Evolutionary conservation across 176 grass and related monocot species (phyloP), one percentile per base, ranked within the genome.

Genomic region (Avena atlantica): DNA sequence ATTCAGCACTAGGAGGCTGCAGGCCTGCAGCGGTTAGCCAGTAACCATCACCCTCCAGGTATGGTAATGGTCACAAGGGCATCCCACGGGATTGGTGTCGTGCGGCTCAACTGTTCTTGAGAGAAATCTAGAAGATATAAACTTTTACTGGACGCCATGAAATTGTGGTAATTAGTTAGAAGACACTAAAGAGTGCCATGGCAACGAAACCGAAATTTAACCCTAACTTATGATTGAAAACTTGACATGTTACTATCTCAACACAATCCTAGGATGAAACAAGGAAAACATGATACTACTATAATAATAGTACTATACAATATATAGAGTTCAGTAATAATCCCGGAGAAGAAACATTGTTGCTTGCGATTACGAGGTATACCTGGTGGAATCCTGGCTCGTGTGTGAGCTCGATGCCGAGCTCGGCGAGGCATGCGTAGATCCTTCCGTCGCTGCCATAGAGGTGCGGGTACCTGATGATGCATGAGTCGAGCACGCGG

Each of bases 331-430:
- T 21, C 11, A 37, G 11, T 75, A 64, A 64, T 31, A 42, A 1
- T 42, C 40, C 40, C 42, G 9, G 4, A 62, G 37, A 27, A 60
- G 11, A 19, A 51, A 40, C 50, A 42, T 42, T 27, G 14, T 42
- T 68, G 40, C 0, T 12, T 9, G 37, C 15, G 40, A 14, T 59
- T 72, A 53, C 20, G 27, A 23, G 45, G 8, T 48, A 48, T 70
- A 96, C 97, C 97, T 99, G 97, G 89, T 99, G 97, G 89, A 99
- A 99, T 0, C 94, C 97, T 2, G 89, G 92, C 82, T 99, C 94
- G 53, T 94, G 78, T n/a, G 97, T 93, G 79, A 99, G 89, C 85
- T 92, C 87, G 55, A 99, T 89, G 82, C 94, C 97, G 9, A 99
- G 97, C 82, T 99, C 92, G 37, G 94, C 71, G 44, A 99, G 65